Percentiles rank a stretch among this genome's conserved stretches.
These are phyloP conservation scores for Camellia sinensis DNA, from an alignment of 148 eudicot species.

Conservation along the genomic window DNA sequence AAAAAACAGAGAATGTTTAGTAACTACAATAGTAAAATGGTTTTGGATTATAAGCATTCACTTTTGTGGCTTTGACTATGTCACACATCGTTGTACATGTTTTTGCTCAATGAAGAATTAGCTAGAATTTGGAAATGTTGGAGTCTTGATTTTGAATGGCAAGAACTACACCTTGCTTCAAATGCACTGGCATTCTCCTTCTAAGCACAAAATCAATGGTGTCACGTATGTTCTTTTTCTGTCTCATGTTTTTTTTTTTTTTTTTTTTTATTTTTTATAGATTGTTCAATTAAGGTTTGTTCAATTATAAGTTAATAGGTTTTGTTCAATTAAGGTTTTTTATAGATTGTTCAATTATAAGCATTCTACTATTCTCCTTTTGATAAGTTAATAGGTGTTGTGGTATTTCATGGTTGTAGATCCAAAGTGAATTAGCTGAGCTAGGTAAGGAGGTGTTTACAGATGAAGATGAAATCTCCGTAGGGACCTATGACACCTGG, in stretches of 20 bases:
- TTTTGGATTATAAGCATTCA: too few species aligned
- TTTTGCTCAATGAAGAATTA: not conserved
- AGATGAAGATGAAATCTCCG: constrained; percentile 13
- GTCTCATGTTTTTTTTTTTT: not conserved
- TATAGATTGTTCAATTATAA: too few species aligned
- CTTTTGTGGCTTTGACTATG: too few species aligned
- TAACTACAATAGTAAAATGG: too few species aligned
- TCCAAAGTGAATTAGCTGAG: constrained; percentile 40
- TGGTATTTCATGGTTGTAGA: constrained; percentile 26
- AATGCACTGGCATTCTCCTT: constrained; percentile 89
- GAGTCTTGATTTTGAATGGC: constrained; percentile 48
- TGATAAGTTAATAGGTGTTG: too few species aligned
- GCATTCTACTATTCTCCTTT: too few species aligned
- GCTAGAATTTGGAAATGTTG: constrained; percentile 36
- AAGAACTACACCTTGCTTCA: constrained; percentile 48
- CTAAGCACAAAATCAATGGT: constrained; percentile 72
- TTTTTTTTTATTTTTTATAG: too few species aligned
- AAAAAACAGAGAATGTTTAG: too few species aligned
- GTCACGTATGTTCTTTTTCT: constrained; percentile 38
- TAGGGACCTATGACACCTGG: constrained; percentile 38
- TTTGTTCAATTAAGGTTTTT: too few species aligned
- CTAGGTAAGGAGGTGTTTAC: constrained; percentile 32
- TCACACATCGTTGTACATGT: too few species aligned
- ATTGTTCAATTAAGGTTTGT: too few species aligned
- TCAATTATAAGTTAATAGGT: too few species aligned